These are phyloP conservation scores for Apostasia shenzhenica DNA, from an alignment of 106 monocot species.

Conservation along the genomic window DNA sequence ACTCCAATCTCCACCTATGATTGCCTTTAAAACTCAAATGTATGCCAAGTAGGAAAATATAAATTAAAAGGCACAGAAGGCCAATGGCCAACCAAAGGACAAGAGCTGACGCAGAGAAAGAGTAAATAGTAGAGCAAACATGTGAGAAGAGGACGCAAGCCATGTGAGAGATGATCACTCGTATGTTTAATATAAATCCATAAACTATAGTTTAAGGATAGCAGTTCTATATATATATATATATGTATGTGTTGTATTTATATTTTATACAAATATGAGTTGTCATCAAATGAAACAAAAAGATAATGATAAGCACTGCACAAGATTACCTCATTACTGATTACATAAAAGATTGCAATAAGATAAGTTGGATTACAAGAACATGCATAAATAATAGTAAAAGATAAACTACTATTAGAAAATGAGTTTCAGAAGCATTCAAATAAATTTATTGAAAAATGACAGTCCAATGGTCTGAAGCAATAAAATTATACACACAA, in stretches of 20 bases:
- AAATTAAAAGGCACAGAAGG: too few relatives aligned
- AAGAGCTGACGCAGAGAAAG: constrained; percentile 17
- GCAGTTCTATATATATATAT: background rate
- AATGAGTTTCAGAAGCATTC: too few relatives aligned
- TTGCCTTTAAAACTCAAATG: too few relatives aligned
- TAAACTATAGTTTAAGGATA: background rate
- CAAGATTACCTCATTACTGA: too few relatives aligned
- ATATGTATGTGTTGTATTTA: background rate
- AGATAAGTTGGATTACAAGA: too few relatives aligned
- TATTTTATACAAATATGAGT: background rate
- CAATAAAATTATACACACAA: background rate
- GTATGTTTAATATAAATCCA: constrained; percentile 2
- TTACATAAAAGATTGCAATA: too few relatives aligned
- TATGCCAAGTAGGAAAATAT: too few relatives aligned
- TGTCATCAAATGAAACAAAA: background rate
- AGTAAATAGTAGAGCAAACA: constrained; percentile 26
- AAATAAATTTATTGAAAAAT: background rate
- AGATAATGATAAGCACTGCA: background rate
- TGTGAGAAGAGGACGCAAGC: constrained; percentile 35
- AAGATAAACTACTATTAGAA: too few relatives aligned
- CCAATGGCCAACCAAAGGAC: constrained; percentile 9
- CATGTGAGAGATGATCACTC: constrained; percentile 35
- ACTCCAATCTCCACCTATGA: too few relatives aligned
- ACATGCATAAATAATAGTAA: too few relatives aligned
- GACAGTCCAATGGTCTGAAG: background rate